These are phyloP conservation scores for Metarhizium anisopliae DNA, from an alignment of 2,329 filamentous ascomycete genomes.

Conservation along the genomic window DNA sequence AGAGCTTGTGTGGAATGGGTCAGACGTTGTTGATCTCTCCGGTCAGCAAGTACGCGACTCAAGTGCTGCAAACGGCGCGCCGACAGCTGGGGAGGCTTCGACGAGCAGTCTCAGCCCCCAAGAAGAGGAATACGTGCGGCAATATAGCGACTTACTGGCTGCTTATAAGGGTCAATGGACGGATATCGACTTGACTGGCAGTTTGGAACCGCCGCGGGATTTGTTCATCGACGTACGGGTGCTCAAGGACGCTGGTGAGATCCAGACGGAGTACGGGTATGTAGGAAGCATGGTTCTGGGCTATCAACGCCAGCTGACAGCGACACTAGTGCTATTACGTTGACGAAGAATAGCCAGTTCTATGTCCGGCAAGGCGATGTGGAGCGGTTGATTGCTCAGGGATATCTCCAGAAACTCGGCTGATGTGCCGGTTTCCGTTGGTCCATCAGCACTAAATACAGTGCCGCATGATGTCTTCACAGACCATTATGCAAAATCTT, in stretches of 20 bases:
- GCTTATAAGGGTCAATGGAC: conserved; percentile 98
- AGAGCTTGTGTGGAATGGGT: conserved; percentile 84
- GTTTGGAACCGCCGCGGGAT: conserved; percentile 86
- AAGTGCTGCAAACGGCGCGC: conserved; percentile 22
- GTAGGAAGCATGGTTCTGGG: conserved; percentile 42
- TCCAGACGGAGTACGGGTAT: conserved; percentile 97
- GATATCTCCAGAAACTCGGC: conserved; percentile 83
- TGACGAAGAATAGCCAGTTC: conserved; percentile 98
- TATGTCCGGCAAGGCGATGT: conserved; percentile 95
- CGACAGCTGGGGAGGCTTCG: conserved; percentile 34
- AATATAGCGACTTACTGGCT: conserved; percentile 86
- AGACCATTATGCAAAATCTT: not conserved
- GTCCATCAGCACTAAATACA: not conserved
- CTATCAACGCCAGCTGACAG: conserved; percentile 10
- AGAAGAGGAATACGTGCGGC: conserved; percentile 90
- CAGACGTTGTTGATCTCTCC: conserved; percentile 67
- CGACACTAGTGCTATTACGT: conserved; percentile 67
- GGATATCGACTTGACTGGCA: conserved; percentile 90
- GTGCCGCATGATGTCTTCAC: not conserved
- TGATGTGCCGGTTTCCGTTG: conserved; percentile 34
- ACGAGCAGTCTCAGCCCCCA: conserved; percentile 84
- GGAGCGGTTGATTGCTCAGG: conserved; percentile 85
- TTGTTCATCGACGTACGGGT: conserved; percentile 96
- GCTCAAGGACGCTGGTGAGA: conserved; percentile 92
- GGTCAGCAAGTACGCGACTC: conserved; percentile 43